Evolutionary conservation across 352 stramenopile genomes (phyloP).

Genomic region (Pythium apleroticum): DNA sequence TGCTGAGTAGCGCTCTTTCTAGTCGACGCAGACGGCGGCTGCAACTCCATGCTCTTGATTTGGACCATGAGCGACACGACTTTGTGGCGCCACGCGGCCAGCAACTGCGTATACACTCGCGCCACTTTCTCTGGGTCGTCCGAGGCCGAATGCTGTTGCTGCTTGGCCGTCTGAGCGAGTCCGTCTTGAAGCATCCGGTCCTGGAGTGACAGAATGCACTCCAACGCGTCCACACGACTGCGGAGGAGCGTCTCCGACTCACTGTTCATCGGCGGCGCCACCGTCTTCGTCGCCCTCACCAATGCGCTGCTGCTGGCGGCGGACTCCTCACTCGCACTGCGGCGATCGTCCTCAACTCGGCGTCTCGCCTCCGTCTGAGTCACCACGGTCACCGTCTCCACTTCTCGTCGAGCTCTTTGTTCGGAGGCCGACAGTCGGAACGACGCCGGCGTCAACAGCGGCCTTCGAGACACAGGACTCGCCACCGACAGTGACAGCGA

Average conservation of each 20-base stretch:
- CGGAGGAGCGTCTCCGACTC: conserved; percentile 35
- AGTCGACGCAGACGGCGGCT: background rate
- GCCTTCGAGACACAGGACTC: background rate
- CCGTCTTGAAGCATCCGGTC: conserved; percentile 46
- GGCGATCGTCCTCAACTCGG: background rate
- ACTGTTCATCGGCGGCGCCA: background rate
- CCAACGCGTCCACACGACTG: conserved; percentile 49
- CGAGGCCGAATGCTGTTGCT: conserved; percentile 1
- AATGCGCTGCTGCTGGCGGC: background rate
- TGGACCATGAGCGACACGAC: conserved; percentile 62
- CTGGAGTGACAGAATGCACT: conserved; percentile 59
- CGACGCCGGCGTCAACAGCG: conserved; percentile 20
- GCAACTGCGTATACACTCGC: conserved; percentile 34
- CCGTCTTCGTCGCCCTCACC: background rate
- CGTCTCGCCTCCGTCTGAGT: background rate
- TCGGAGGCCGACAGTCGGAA: background rate
- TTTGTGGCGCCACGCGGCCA: conserved; percentile 59
- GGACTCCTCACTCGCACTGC: background rate
- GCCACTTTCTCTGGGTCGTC: conserved; percentile 22
- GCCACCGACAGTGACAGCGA: background rate
- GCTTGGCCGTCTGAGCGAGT: conserved; percentile 32
- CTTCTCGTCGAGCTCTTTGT: background rate
- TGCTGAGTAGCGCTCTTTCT: background rate
- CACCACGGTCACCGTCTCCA: background rate
- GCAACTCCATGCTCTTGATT: conserved; percentile 40